These are phyloP conservation scores for Boletus pseudo-olivaceus DNA, from an alignment of 768 basidiomycete species.

Conservation along the genomic window DNA sequence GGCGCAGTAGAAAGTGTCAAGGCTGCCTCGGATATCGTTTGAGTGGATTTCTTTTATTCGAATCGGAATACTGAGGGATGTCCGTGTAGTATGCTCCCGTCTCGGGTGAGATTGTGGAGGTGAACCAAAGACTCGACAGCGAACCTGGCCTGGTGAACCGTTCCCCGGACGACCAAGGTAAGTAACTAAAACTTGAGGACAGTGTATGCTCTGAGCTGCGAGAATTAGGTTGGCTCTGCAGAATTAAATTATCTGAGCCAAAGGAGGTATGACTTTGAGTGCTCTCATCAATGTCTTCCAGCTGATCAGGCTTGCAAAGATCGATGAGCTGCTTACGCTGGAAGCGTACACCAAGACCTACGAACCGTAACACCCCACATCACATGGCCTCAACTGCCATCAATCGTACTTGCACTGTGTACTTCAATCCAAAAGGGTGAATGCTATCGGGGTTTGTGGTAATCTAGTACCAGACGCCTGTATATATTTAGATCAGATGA, in stretches of 20 bases:
- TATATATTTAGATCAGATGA: conserved; percentile 15
- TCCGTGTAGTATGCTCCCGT: conserved; percentile 80
- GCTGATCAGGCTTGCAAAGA: conserved; percentile 35
- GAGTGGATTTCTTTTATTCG: conserved; percentile 21
- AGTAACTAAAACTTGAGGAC: conserved; percentile 11
- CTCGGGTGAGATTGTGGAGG: conserved; percentile 74
- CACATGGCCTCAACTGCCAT: conserved; percentile 26
- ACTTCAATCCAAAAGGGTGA: not conserved
- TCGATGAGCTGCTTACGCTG: conserved; percentile 66
- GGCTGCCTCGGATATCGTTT: conserved; percentile 90
- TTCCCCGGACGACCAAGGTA: conserved; percentile 80
- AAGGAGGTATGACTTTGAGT: conserved; percentile 54
- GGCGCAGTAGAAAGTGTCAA: conserved; percentile 97
- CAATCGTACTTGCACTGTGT: not conserved
- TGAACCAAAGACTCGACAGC: conserved; percentile 67
- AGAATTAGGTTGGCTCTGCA: conserved; percentile 88
- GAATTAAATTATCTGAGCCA: conserved; percentile 76
- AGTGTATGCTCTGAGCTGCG: not conserved
- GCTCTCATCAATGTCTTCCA: not conserved
- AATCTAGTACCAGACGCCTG: conserved; percentile 4
- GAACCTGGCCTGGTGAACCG: conserved; percentile 87
- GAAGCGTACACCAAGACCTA: conserved; percentile 71
- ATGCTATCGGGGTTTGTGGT: not conserved
- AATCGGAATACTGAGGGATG: conserved; percentile 6
- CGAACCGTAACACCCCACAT: conserved; percentile 33